Conservation (phyloP, 1,139 yeast species). For the Yamadazyma dushanensis region DNA sequence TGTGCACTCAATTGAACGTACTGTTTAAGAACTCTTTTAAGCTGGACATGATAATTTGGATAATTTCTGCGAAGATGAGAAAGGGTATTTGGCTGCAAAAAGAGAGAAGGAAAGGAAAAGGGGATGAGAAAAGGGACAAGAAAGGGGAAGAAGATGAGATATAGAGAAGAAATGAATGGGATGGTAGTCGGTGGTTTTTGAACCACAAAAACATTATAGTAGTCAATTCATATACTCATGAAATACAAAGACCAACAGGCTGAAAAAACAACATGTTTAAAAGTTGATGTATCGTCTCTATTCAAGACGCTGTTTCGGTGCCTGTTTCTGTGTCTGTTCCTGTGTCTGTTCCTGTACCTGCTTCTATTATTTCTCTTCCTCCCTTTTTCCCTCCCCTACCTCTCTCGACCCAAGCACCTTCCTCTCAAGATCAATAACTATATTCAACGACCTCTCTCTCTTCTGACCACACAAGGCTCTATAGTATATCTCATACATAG, state of each 20-base stretch:
- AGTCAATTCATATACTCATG: too few species aligned
- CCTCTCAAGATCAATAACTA: constrained; percentile 8
- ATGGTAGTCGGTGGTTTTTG: too few species aligned
- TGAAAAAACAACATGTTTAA: too few species aligned
- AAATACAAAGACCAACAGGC: too few species aligned
- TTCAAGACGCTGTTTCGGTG: too few species aligned
- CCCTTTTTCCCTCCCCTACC: background rate
- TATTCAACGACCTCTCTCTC: constrained; percentile 4
- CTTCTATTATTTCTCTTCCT: background rate
- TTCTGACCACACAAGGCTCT: constrained; percentile 22
- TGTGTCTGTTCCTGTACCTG: too few species aligned
- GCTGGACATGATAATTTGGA: constrained; percentile 30
- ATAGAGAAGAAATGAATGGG: too few species aligned
- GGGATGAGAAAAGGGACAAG: too few species aligned
- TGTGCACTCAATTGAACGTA: constrained; percentile 25
- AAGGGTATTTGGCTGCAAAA: background rate
- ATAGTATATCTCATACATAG: constrained; percentile 74
- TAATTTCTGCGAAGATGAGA: background rate
- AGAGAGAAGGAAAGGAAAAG: background rate
- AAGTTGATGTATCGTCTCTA: too few species aligned
- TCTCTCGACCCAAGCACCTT: constrained; percentile 1
- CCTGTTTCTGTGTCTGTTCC: too few species aligned
- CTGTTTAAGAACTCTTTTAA: constrained; percentile 38
- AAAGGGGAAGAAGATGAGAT: too few species aligned
- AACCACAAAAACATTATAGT: too few species aligned